Conservation (phyloP, 345 rosid genomes). For the Gossypium turneri region DNA sequence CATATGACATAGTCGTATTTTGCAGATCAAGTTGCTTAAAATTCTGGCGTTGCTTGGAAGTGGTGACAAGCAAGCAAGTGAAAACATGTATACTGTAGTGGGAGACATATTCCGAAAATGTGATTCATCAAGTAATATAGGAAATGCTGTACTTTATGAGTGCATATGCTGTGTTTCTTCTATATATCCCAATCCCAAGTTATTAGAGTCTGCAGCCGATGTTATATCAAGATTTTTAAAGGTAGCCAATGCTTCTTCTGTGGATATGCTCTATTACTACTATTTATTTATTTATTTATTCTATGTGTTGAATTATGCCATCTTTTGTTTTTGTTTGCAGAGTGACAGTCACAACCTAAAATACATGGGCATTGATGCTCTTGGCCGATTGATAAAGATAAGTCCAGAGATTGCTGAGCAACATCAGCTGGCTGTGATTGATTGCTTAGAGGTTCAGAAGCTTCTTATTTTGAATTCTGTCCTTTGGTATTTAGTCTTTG, state of each 20-base stretch:
- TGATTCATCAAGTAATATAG: conserved; percentile 81
- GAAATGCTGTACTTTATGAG: conserved; percentile 88
- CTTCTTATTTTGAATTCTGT: conserved; percentile 15
- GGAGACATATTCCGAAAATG: conserved; percentile 88
- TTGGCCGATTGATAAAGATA: conserved; percentile 83
- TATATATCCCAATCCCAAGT: conserved; percentile 72
- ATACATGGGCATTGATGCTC: conserved; percentile 96
- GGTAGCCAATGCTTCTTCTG: conserved; percentile 30
- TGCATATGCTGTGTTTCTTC: conserved; percentile 89
- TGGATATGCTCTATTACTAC: not conserved
- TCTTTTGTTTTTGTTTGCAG: conserved; percentile 41
- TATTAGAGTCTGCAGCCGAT: conserved; percentile 86
- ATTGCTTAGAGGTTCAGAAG: conserved; percentile 90
- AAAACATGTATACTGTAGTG: conserved; percentile 84
- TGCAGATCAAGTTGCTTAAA: conserved; percentile 90
- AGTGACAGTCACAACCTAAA: conserved; percentile 93
- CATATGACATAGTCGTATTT: conserved; percentile 13
- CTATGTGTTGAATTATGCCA: conserved; percentile 11
- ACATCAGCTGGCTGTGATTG: conserved; percentile 96
- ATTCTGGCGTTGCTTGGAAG: conserved; percentile 87
- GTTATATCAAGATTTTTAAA: conserved; percentile 83
- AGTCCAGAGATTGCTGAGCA: conserved; percentile 95
- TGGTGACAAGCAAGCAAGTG: conserved; percentile 96
- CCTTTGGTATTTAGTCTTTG: conserved; percentile 7
- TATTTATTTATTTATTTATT: too few relatives aligned